Evolutionary conservation across 2,329 filamentous ascomycete genomes (phyloP).

Genomic region (Colletotrichum sp.): DNA sequence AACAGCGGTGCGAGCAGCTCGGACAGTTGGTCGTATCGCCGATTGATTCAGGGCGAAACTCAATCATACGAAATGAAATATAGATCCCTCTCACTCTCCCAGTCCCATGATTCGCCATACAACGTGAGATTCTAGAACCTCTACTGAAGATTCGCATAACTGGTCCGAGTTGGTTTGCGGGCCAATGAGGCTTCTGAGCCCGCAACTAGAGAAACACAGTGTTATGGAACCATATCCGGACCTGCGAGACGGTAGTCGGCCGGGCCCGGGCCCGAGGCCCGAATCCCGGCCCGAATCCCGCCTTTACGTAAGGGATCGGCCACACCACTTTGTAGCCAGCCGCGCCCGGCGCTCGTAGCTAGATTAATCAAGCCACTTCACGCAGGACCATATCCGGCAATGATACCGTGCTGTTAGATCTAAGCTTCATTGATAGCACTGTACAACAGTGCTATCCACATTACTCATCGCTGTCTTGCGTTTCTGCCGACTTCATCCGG

Average conservation of each 20-base stretch:
- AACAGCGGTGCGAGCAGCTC: background rate
- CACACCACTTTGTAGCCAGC: too few species aligned
- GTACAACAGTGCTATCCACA: accelerated
- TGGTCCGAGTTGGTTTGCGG: background rate
- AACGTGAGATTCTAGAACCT: accelerated
- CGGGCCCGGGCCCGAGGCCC: too few species aligned
- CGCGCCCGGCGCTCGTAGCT: too few species aligned
- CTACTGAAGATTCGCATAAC: background rate
- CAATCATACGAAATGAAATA: background rate
- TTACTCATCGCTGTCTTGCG: background rate
- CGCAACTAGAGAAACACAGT: background rate
- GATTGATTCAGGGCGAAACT: background rate
- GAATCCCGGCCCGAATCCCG: too few species aligned
- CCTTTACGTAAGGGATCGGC: too few species aligned
- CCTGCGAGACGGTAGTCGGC: too few species aligned
- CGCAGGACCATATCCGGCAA: background rate
- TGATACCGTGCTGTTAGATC: background rate
- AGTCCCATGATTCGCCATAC: background rate
- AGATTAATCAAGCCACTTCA: too few species aligned
- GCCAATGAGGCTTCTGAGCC: background rate
- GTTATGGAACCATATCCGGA: accelerated
- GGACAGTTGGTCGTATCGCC: background rate
- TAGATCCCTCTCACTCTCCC: background rate
- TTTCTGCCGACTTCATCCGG: background rate
- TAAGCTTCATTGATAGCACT: accelerated